phyloP scores from a whole-genome alignment of 306 rosid species.

The Cucumis hystrix region DNA sequence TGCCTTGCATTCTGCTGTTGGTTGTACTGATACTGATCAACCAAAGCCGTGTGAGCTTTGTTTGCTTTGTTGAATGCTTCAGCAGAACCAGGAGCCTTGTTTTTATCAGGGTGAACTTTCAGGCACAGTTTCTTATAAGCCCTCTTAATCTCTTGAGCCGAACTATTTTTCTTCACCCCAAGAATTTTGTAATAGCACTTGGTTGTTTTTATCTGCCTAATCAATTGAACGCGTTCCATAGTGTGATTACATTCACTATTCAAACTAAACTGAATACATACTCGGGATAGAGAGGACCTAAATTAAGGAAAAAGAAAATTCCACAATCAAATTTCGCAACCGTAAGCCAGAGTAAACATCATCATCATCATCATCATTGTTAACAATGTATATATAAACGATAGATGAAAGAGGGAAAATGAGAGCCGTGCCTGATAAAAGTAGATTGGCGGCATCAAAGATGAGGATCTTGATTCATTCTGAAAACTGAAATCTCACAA shows the following conservation, averaged over 20 bases:
- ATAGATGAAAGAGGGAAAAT: background rate
- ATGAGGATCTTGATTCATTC: background rate
- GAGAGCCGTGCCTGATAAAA: background rate
- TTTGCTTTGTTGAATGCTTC: constrained; percentile 86
- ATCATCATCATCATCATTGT: background rate
- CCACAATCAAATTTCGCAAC: background rate
- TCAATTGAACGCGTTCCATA: constrained; percentile 48
- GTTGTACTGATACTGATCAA: constrained; percentile 52
- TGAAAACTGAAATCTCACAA: background rate
- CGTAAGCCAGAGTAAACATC: background rate
- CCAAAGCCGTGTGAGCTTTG: constrained; percentile 63
- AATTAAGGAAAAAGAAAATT: background rate
- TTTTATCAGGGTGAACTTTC: constrained; percentile 95
- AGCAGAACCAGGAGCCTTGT: constrained; percentile 90
- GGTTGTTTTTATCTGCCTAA: constrained; percentile 54
- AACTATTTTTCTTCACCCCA: constrained; percentile 58
- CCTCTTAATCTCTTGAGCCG: constrained; percentile 67
- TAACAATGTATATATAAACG: background rate
- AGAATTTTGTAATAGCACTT: constrained; percentile 68
- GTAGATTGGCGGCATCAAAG: background rate
- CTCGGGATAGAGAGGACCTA: background rate
- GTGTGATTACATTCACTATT: constrained; percentile 35
- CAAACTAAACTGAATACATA: no score
- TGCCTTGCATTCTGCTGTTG: constrained; percentile 46
- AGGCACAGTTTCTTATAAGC: constrained; percentile 81